phyloP scores from a whole-genome alignment of 768 basidiomycete species.

The Tricholoma flavovirens region DNA sequence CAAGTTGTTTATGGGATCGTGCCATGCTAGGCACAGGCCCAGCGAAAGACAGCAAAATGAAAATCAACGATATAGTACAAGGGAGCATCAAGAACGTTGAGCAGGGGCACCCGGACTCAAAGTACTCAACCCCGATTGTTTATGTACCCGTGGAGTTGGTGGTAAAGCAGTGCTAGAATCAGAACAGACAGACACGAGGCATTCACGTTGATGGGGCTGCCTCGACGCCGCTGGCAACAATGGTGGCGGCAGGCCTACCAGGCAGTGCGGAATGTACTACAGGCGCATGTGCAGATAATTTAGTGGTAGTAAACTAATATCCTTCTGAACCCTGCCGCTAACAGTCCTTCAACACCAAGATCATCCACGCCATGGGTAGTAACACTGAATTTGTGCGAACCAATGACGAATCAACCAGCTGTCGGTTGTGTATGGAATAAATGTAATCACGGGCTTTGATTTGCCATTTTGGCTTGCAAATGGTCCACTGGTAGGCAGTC shows the following conservation, averaged over 20 bases:
- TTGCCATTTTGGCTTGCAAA: no score
- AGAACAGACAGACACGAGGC: neutral
- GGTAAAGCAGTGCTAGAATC: neutral
- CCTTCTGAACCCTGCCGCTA: no score
- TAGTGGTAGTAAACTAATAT: no score
- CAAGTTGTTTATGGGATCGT: neutral
- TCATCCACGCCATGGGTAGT: no score
- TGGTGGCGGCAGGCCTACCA: neutral
- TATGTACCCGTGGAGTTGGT: neutral
- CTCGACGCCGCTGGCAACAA: neutral
- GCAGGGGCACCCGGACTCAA: no score
- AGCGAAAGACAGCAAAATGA: slow-evolving; percentile 3
- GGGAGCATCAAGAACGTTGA: slow-evolving; percentile 5
- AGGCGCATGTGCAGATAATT: no score
- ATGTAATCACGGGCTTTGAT: no score
- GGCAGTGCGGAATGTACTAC: neutral
- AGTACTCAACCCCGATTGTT: neutral
- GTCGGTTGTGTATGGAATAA: no score
- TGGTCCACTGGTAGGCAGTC: no score
- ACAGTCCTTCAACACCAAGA: no score
- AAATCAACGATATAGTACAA: slow-evolving; percentile 1
- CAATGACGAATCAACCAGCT: no score
- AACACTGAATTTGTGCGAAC: no score
- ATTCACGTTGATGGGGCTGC: neutral
- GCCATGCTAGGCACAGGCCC: neutral